Evolutionary conservation across 2,329 filamentous ascomycete species (phyloP), one percentile per base, ranked within the genome.

Genomic region (Colletotrichum tamarilloi): DNA sequence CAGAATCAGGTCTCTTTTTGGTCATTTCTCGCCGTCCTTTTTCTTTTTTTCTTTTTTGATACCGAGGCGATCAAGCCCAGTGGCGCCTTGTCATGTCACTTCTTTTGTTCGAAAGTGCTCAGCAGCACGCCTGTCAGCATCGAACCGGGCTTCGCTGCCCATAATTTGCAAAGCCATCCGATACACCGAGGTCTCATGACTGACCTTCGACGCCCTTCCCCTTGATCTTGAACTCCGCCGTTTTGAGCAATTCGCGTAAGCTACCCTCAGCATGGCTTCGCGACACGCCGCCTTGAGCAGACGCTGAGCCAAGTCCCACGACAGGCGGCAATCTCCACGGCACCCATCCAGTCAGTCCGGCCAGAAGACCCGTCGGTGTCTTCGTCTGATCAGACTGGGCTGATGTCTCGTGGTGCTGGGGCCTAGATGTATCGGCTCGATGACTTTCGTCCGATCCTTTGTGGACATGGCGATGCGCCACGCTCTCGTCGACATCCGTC

Each of bases 251-350:
- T 55, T 89, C 85, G 67, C 88, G 83, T 26, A 92, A 81, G 67
- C 86, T 90, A 1, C 88, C 88, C 78, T 90, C 89, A 1, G 90
- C 90, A 76, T 88, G 85, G 73, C 87, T 85, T 65, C 80, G 77
- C 56, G 80, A 76, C 76, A 79, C 76, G 52, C 64, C 63, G 67
- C 77, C 68, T 74, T 78, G 71, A 53, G 75, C 68, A 65, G 75
- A 69, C 19, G 77, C 66, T 5, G 72, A 67, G 3, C 75, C 72
- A 32, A 76, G 30, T 8, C 77, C 75, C 55, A 74, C 75, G 26
- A 68, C 74, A 75, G 77, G 80, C 1, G 78, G 77, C 22, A 83
- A 72, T 64, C 76, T 82, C 86, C 87, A 88, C 0, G 83, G 84
- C 7, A 88, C 83, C 85, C 86, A 88, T 26, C 82, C 80, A 35